Conservation (phyloP, 2,329 filamentous ascomycete species). For the Hypomyces rosellus region DNA sequence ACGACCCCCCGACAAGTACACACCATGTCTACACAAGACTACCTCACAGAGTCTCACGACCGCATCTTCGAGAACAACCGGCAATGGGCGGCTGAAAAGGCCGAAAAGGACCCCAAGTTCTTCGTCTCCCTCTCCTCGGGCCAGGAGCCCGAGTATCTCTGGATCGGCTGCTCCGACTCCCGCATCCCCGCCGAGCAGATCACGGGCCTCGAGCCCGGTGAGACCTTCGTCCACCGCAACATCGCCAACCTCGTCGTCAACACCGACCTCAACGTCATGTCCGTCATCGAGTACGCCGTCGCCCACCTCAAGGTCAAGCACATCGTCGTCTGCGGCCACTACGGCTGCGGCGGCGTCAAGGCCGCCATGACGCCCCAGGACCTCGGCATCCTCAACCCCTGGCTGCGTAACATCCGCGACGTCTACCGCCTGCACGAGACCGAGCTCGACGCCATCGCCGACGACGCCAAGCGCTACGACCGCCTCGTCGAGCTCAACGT, state of each 20-base stretch:
- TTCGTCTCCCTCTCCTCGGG: slow-evolving; percentile 59
- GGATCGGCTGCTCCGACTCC: slow-evolving; percentile 88
- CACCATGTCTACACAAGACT: slow-evolving; percentile 38
- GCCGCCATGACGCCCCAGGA: slow-evolving; percentile 67
- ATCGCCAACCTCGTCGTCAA: slow-evolving; percentile 33
- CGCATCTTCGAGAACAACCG: slow-evolving; percentile 64
- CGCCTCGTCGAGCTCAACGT: slow-evolving; percentile 83
- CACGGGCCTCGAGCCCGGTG: slow-evolving; percentile 74
- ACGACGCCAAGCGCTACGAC: slow-evolving; percentile 55
- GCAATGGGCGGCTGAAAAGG: slow-evolving; percentile 57
- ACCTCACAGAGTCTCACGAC: slow-evolving; percentile 59
- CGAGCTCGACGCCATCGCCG: slow-evolving; percentile 58
- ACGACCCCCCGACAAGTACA: slow-evolving; percentile 6
- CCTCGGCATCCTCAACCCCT: slow-evolving; percentile 64
- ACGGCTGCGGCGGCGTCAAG: slow-evolving; percentile 71
- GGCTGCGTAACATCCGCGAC: slow-evolving; percentile 68
- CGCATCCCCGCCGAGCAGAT: slow-evolving; percentile 89
- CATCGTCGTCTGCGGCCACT: slow-evolving; percentile 73
- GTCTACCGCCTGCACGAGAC: slow-evolving; percentile 65
- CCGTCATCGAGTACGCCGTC: slow-evolving; percentile 84
- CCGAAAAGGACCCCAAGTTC: slow-evolving; percentile 54
- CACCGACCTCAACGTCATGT: slow-evolving; percentile 72
- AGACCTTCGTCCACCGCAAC: slow-evolving; percentile 91
- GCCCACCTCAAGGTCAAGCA: slow-evolving; percentile 74
- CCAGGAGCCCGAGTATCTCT: slow-evolving; percentile 67